Conservation (phyloP, 2,329 filamentous ascomycete species). For the Paradendryphiella salina region DNA sequence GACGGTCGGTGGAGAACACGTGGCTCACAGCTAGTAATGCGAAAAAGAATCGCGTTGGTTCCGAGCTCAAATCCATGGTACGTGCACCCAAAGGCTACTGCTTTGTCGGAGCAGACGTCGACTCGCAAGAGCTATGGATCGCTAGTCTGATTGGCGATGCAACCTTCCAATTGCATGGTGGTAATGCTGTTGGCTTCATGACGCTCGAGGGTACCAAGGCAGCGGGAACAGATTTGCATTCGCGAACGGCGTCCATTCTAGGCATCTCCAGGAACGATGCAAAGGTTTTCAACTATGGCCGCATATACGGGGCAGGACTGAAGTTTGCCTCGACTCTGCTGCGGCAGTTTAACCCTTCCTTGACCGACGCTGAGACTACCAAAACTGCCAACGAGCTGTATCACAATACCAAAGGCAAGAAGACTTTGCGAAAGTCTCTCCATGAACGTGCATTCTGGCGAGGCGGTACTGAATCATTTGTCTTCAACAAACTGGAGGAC, state of each 20-base stretch:
- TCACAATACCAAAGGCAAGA: slow-evolving; percentile 83
- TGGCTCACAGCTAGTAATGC: slow-evolving; percentile 98
- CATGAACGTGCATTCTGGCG: slow-evolving; percentile 85
- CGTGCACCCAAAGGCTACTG: slow-evolving; percentile 85
- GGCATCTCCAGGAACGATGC: slow-evolving; percentile 94
- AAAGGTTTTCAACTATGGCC: slow-evolving; percentile 98
- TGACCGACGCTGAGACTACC: slow-evolving; percentile 78
- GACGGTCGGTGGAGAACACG: slow-evolving; percentile 93
- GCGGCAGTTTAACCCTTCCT: slow-evolving; percentile 85
- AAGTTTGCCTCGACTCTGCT: slow-evolving; percentile 90
- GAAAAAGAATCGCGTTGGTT: slow-evolving; percentile 93
- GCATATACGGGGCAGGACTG: slow-evolving; percentile 96
- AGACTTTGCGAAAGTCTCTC: slow-evolving; percentile 73
- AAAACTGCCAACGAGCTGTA: slow-evolving; percentile 81
- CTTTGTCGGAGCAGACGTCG: slow-evolving; percentile 96
- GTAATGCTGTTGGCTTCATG: slow-evolving; percentile 98
- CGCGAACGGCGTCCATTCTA: slow-evolving; percentile 85
- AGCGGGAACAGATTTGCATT: slow-evolving; percentile 91
- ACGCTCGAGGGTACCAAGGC: slow-evolving; percentile 95
- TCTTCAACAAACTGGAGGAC: slow-evolving; percentile 97
- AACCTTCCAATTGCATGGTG: slow-evolving; percentile 91
- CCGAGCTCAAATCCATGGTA: slow-evolving; percentile 96
- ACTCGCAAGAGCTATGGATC: slow-evolving; percentile 98
- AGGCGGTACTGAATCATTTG: slow-evolving; percentile 93
- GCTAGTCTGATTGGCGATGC: slow-evolving; percentile 93